These are phyloP conservation scores for Penicillium expansum DNA, from an alignment of 2,329 filamentous ascomycete species.

Conservation along the genomic window DNA sequence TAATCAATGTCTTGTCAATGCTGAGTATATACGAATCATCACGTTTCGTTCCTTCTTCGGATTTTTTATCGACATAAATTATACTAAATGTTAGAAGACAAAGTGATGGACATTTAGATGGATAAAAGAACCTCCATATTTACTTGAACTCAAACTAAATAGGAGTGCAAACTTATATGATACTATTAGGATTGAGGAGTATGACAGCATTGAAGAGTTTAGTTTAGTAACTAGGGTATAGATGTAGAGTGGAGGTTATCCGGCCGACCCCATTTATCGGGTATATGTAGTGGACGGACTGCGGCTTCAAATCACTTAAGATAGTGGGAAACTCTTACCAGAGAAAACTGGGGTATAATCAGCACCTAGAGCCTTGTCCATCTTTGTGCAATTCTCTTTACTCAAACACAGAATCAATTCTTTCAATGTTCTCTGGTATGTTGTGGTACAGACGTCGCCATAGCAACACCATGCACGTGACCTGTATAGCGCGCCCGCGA, in stretches of 20 bases:
- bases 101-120: background rate
- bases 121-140: background rate
- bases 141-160: background rate
- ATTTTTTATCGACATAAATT: background rate
- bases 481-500: conserved; percentile 15
- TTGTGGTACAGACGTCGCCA: conserved; percentile 17
- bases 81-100: background rate
- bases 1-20: background rate
- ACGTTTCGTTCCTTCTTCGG: background rate
- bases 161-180: too few species aligned
- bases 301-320: background rate
- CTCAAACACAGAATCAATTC: background rate
- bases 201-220: background rate
- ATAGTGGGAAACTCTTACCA: too few species aligned
- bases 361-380: background rate
- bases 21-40: background rate
- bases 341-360: background rate
- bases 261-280: background rate
- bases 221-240: background rate
- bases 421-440: background rate
- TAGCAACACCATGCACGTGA: conserved; percentile 22
- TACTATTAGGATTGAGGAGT: background rate
- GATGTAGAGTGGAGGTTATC: conserved; percentile 1
- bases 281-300: background rate
- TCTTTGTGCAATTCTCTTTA: background rate